Base-by-base conservation (phyloP, 208 protist genomes). In the Trypanosoma cruzi region DNA sequence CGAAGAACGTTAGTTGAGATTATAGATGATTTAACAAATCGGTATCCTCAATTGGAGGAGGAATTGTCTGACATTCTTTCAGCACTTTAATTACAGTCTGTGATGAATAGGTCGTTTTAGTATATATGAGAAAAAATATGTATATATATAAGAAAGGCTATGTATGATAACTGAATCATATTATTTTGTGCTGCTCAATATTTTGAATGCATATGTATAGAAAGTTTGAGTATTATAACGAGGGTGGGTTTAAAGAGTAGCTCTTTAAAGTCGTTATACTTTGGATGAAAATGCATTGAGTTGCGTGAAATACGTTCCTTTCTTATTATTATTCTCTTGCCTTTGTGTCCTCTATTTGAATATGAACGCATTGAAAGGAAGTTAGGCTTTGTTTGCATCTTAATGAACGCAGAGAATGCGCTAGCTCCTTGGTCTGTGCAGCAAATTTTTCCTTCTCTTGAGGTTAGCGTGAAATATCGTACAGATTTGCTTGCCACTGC, bases 31-130 rank as follows among this genome's bases (percentile, higher is more conserved):
- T 68, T 96, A 1, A 59, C 81, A 14, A 73, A 71, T 37, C 80
- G 85, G 68, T 94, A 90, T 59, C 89, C 92, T 22, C 86, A 94
- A 37, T 78, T 94, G 24, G 73, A 80, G 10, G 68, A 72, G n/a
- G 83, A 91, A 18, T 54, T 73, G n/a, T 71, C 65, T 55, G 32
- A 16, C 50, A 62, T 73, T 52, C 40, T 28, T n/a, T 63, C 66
- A 58, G 42, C 56, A 24, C 52, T 77, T 65, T 54, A 2, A 44
- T 37, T 0, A 60, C 28, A 32, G 22, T 59, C 24, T 68, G 20
- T 55, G 8, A 58, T 53, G 54, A 34, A 63, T 50, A 63, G 13
- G 53, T 53, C 44, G 24, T 63, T 55, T 49, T 5, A 49, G 4
- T 14, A 10, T 40, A 13, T 40, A 40, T 40, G 36, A 40, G n/a